Evolutionary conservation across 2,329 filamentous ascomycete species (phyloP), one percentile per base, ranked within the genome.

Genomic region (Verticillium alfalfae): DNA sequence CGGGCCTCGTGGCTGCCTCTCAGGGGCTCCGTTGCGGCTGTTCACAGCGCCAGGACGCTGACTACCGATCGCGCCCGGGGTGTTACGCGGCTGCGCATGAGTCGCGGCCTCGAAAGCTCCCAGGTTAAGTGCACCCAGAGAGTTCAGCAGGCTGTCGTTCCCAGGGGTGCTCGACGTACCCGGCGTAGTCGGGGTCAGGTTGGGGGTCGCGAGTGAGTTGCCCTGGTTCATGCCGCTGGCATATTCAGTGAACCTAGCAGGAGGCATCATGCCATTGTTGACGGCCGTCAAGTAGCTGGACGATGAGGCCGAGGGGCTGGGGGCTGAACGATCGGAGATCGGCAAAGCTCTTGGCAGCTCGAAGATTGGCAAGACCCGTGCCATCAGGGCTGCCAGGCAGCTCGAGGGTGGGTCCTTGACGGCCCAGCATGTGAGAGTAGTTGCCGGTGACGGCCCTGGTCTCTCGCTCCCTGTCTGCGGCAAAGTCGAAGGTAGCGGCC

Each of bases 401-500:
- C 71, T 93, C 91, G 41, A 98, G 81, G n/a, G 93, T 93, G 36
- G 91, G 91, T 34, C 89, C 88, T 67, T 94, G 92, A 66, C 94
- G 88, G 26, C 91, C 88, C 63, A 97, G 84, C 2, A 90, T 85
- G 69, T 88, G 88, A 66, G 75, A 70, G 67, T 93, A 94, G 66
- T 89, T 89, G 66, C 85, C 87, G 57, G 82, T 82, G 22, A 88
- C 88, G 37, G 79, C 79, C 22, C 83, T 78, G 26, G 90, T 88
- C 64, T 89, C 90, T 60, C 91, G 88, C 64, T 89, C 90, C 60
- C 91, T 85, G 59, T 91, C 87, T 65, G 93, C 90, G 66, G 91
- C 93, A 75, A 98, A 98, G 75, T 98, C 95, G 67, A 96, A 97
- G 2, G 95, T 98, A n/a, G 95, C 95, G 16, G 95, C 93, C 65